Conservation (phyloP, 176 grass and related monocot genomes). For the Carex pumila region DNA sequence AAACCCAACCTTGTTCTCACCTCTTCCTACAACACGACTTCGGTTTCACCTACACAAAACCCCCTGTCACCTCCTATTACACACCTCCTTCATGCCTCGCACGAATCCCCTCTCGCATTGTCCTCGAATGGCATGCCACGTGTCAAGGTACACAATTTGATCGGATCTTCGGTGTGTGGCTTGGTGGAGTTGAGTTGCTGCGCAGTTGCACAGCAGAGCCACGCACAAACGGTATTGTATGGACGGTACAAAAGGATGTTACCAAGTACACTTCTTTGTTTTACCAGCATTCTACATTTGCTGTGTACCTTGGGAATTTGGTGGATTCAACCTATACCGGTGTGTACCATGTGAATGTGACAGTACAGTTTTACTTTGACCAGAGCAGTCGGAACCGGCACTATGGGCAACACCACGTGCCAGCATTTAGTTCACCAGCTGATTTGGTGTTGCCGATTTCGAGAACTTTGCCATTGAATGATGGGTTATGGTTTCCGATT, state of each 20-base stretch:
- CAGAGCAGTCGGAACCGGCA: not conserved
- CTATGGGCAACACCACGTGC: not conserved
- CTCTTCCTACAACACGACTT: conserved; percentile 55
- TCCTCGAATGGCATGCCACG: conserved; percentile 60
- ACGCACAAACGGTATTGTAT: conserved; percentile 25
- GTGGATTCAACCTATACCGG: conserved; percentile 54
- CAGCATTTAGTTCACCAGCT: conserved; percentile 44
- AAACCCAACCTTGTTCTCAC: conserved; percentile 44
- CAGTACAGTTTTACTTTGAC: conserved; percentile 64
- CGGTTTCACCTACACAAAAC: conserved; percentile 42
- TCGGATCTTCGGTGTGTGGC: conserved; percentile 74
- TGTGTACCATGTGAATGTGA: conserved; percentile 66
- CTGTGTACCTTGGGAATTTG: conserved; percentile 66
- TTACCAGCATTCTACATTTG: conserved; percentile 38
- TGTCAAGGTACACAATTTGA: conserved; percentile 56
- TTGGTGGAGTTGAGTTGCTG: conserved; percentile 63
- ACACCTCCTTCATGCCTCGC: conserved; percentile 38
- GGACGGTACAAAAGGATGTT: conserved; percentile 58
- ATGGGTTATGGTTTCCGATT: conserved; percentile 64
- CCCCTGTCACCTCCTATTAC: conserved; percentile 42
- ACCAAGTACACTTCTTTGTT: conserved; percentile 70
- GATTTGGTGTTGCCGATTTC: conserved; percentile 62
- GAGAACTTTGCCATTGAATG: conserved; percentile 39
- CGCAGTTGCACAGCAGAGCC: conserved; percentile 62
- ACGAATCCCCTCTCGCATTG: conserved; percentile 29